Percentiles rank a stretch among this genome's conserved stretches.
Conservation (phyloP, 768 basidiomycete species). For the Amanita exitialis region DNA sequence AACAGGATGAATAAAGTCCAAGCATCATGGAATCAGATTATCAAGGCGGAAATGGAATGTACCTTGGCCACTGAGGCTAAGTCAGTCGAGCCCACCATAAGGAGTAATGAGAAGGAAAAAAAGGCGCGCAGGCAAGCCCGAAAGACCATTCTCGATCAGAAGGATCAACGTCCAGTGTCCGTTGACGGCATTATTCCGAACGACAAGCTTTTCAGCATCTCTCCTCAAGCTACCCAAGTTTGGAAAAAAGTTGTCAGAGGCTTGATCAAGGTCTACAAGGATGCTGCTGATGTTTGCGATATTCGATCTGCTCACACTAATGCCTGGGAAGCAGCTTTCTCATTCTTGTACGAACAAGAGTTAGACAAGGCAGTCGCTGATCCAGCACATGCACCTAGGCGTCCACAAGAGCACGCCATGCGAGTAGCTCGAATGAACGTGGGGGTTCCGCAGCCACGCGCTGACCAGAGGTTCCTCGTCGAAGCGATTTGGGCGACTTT, state of each 20-base stretch:
- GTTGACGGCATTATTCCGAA: constrained; percentile 7
- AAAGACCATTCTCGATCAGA: background rate
- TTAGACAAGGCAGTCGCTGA: constrained; percentile 22
- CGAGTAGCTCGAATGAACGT: constrained; percentile 38
- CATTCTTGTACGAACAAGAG: constrained; percentile 40
- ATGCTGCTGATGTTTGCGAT: constrained; percentile 27
- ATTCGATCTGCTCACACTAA: constrained; percentile 44
- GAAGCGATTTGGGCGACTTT: constrained; percentile 52
- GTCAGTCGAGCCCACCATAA: background rate
- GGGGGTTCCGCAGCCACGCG: constrained; percentile 47
- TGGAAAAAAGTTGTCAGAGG: constrained; percentile 31
- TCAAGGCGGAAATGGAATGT: constrained; percentile 18
- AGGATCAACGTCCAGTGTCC: background rate
- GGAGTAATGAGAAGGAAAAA: constrained; percentile 11
- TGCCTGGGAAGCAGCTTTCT: constrained; percentile 54
- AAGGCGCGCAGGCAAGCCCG: background rate
- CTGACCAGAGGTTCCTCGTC: constrained; percentile 48
- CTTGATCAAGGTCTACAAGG: constrained; percentile 28
- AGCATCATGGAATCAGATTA: constrained; percentile 11
- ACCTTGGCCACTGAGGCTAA: constrained; percentile 6
- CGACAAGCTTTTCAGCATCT: constrained; percentile 15
- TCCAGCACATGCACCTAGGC: constrained; percentile 23
- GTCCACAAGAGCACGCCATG: constrained; percentile 40
- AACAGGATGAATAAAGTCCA: constrained; percentile 20
- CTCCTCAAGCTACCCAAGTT: constrained; percentile 17